Evolutionary conservation across 176 grass and related monocot species (phyloP), one percentile per base, ranked within the genome.

Genomic region (Aechmea fasciata): DNA sequence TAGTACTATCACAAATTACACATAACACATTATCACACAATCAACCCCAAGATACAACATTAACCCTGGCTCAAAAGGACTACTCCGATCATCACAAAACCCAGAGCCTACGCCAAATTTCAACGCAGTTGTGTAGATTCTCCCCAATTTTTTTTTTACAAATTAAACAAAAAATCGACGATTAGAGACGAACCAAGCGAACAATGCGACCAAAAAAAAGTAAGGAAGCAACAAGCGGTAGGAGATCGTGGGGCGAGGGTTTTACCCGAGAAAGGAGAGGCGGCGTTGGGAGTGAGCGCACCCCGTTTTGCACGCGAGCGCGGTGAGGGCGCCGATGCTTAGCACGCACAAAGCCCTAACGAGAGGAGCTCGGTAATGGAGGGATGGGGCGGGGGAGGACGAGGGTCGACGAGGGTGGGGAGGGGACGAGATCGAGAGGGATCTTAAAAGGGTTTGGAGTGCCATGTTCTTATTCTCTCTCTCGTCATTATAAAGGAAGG

Each of bases 221-320:
- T 62, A 57, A 65, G 51, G 14, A 20, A 63, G 63, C 9, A 61
- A 3, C 67, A 9, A 22, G 25, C n/a, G 48, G 15, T 19, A 47
- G 49, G 14, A 50, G 18, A 14, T 48, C 20, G 22, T 26, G 25
- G 5, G 33, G 33, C 6, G 29, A 12, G n/a, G 29, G 28, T 49
- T 25, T 64, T 78, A 73, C 76, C 86, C 74, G 68, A 81, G 22
- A 59, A 83, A 88, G 64, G 70, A 77, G 68, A 80, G 49, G 61
- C 67, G 73, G 53, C 77, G 67, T n/a, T 68, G 77, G 63, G 77
- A 84, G 48, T 89, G 70, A 71, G 71, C 48, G 68, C 79, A 83
- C 70, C 83, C 80, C 74, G 80, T 83, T 73, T 65, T 88, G 80
- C 65, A 83, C 33, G 77, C 77, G 61, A 89, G 10, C 26, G 77